These are phyloP conservation scores for Umbelopsis sp. DNA, from an alignment of 192 early-diverging fungal genomes.

Conservation along the genomic window DNA sequence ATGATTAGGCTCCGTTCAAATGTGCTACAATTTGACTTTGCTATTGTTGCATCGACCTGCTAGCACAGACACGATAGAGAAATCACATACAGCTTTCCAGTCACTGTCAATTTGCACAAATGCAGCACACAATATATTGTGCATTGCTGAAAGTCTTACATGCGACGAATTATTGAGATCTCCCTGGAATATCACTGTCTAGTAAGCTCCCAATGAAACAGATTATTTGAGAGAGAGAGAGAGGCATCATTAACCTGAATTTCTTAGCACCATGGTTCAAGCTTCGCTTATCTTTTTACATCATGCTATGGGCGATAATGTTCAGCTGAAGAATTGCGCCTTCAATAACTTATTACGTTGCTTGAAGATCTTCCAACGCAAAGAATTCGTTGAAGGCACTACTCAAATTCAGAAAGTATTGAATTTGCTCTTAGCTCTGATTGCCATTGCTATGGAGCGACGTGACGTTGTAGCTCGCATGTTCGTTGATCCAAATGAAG, in stretches of 20 bases:
- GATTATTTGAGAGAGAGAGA: too few species aligned
- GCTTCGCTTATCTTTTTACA: constrained; percentile 40
- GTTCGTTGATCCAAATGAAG: neutral
- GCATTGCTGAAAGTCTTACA: constrained; percentile 24
- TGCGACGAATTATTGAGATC: constrained; percentile 9
- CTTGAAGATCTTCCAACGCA: constrained; percentile 1
- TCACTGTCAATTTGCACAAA: constrained; percentile 28
- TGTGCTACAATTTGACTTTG: constrained; percentile 29
- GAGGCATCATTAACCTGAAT: neutral
- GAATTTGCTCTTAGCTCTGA: neutral
- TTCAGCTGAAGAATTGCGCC: constrained; percentile 12
- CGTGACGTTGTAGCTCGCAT: constrained; percentile 5
- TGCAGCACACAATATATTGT: constrained; percentile 33
- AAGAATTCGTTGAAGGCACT: neutral
- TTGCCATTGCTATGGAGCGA: neutral
- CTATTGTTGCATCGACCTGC: constrained; percentile 38
- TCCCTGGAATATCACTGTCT: constrained; percentile 39
- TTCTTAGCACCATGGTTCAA: constrained; percentile 34
- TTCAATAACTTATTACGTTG: constrained; percentile 22
- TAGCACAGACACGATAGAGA: neutral
- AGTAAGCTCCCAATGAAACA: constrained; percentile 25
- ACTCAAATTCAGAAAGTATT: constrained; percentile 16
- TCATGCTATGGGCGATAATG: constrained; percentile 29
- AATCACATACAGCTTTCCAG: constrained; percentile 21
- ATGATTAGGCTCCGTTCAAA: constrained; percentile 8